These are phyloP conservation scores for Lentinus tigrinus DNA, from an alignment of 768 basidiomycete genomes.

Conservation along the genomic window DNA sequence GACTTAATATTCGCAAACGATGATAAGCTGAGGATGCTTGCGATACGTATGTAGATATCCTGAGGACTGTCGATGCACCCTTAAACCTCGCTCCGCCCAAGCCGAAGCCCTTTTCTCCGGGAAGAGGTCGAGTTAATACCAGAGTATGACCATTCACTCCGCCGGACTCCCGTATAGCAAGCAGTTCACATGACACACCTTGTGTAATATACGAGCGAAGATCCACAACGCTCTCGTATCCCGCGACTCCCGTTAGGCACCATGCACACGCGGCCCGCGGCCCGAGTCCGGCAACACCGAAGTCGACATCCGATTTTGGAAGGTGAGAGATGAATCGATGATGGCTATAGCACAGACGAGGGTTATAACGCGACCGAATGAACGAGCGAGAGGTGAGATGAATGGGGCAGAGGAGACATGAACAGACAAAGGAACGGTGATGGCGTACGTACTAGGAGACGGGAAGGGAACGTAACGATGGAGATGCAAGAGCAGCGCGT, in stretches of 20 bases:
- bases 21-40: background rate
- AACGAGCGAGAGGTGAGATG: background rate
- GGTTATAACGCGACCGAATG: background rate
- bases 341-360: conserved; percentile 3
- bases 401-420: background rate
- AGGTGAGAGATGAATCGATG: background rate
- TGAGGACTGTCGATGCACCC: conserved; percentile 12
- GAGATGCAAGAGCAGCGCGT: conserved; percentile 25
- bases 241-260: too few relatives aligned
- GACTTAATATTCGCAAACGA: too few relatives aligned
- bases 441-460: conserved; percentile 20
- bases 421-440: conserved; percentile 8
- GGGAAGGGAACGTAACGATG: conserved; percentile 14
- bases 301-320: conserved; percentile 6
- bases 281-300: background rate
- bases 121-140: too few relatives aligned
- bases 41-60: background rate
- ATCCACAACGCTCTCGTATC: too few relatives aligned
- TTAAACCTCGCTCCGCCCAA: conserved; percentile 24
- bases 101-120: conserved; percentile 17
- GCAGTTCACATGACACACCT: too few relatives aligned
- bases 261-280: too few relatives aligned
- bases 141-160: too few relatives aligned
- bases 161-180: too few relatives aligned
- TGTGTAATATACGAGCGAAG: too few relatives aligned